Percentiles rank a stretch among this genome's conserved stretches.
phyloP scores from a whole-genome alignment of 2,329 filamentous ascomycete genomes.

The Nemania sp. region DNA sequence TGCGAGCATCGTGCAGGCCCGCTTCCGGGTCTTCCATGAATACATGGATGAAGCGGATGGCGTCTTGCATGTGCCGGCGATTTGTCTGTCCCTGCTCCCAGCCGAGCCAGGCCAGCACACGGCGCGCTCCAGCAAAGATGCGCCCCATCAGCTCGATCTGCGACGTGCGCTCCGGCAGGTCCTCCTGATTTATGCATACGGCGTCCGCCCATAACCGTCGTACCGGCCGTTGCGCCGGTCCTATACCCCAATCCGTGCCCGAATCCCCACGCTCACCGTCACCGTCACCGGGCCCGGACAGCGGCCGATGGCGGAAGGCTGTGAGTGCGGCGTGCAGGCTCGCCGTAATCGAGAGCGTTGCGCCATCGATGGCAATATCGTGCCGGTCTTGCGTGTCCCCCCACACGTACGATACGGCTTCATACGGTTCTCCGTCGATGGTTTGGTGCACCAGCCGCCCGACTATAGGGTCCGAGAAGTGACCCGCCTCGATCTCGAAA shows the following conservation, averaged over 20 bases:
- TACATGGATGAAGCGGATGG: constrained; percentile 11
- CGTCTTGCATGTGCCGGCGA: constrained; percentile 1
- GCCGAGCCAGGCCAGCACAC: constrained; percentile 14
- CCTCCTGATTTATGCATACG: constrained; percentile 14
- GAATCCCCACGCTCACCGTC: background rate
- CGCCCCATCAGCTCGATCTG: constrained; percentile 15
- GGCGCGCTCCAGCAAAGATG: constrained; percentile 12
- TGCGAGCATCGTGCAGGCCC: constrained; percentile 8
- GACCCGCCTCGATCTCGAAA: constrained; percentile 10
- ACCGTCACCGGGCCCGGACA: background rate
- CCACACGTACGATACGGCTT: constrained; percentile 14
- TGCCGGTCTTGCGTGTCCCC: constrained; percentile 9
- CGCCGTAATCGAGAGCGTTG: constrained; percentile 3
- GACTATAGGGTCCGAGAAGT: constrained; percentile 11
- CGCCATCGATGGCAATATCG: constrained; percentile 8
- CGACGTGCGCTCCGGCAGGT: constrained; percentile 9
- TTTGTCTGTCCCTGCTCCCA: constrained; percentile 8
- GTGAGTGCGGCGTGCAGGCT: constrained; percentile 7
- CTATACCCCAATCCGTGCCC: background rate
- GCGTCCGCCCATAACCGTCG: constrained; percentile 12
- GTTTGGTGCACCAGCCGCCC: constrained; percentile 11
- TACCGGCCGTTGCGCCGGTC: background rate
- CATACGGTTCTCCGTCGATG: constrained; percentile 11
- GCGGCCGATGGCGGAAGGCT: constrained; percentile 8
- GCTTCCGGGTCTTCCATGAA: constrained; percentile 13